Evolutionary conservation across 768 basidiomycete species (phyloP), one percentile per base, ranked within the genome.

Genomic region (Pleurotus salmoneostramineus): DNA sequence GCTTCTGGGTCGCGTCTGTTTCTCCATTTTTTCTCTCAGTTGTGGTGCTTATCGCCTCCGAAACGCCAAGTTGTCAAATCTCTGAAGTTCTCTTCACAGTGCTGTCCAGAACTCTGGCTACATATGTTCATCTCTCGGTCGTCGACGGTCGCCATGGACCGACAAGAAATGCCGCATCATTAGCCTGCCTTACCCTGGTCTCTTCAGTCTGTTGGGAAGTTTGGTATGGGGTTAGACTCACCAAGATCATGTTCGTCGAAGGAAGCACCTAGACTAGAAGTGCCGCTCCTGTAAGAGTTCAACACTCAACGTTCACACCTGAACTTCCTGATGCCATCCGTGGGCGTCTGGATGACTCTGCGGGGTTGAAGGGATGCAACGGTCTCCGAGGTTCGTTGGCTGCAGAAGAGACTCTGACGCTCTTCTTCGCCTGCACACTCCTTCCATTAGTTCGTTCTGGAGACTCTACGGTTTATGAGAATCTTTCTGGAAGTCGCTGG

Each of bases 181-280:
- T 27, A 27, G 21, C 21, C 21, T 27, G 21, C 21, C 21, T 27
- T 27, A 27, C 21, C 21, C 21, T 27, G 21, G 21, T 27, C 21
- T 27, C 21, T 27, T 27, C 21, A 27, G 21, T 27, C 21, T 27
- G 21, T 27, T 27, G 21, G 21, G 21, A 27, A 27, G 21, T 27
- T 27, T 27, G 21, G 32, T 37, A 21, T 8, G 27, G 32, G 2
- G 4, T 10, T 21, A 43, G 4, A 78, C 87, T 73, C 67, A 91
- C 89, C 81, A 60, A 91, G 74, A 66, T 91, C 87, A 66, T 89
- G 91, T 70, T 91, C 89, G 60, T 91, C 83, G 0, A 87, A 87
- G 69, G 89, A 87, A 34, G 72, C 69, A 21, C 68, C 68, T 12
- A 74, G 72, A 58, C 52, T 55, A 27, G 52, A 55, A 17, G 52